Base-by-base conservation (phyloP, 805 yeast species). In the Wickerhamiella slavikovae region DNA sequence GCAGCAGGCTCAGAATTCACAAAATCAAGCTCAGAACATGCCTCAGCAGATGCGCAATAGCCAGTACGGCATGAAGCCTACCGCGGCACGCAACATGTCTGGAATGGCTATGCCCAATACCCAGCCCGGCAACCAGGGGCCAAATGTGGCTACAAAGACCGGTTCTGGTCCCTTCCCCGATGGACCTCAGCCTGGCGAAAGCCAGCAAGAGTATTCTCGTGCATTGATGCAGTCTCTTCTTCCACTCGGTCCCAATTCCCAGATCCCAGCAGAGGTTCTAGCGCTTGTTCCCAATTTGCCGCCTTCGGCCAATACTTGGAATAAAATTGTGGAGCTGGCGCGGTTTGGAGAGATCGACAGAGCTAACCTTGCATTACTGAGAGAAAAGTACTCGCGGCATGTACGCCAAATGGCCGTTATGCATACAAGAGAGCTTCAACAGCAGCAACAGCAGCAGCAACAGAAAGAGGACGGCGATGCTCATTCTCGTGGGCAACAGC, bases 291-390 rank as follows among this genome's bases (percentile, higher is more conserved):
- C 92, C 7, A 72, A 66, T 27, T 56, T 79, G 20, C 94, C 94
- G 0, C 71, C 72, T 10, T 73, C 70, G 29, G 71, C 71, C 17
- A 71, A 65, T 39, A 77, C 91, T 5, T 82, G 93, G 93, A 66
- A 68, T 15, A 77, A 71, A 45, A 68, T 79, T 17, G 67, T 71
- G 48, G 73, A 71, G 24, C 62, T 71, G 39, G 51, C 33, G 17
- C 35, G 17, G 39, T 28, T 29, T 40, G 47, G 27, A 47, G 42
- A 19, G 34, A 35, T 22, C 35, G 22, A 42, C 40, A 27, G 41
- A 33, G 42, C 39, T 7, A 51, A 53, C 9, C 30, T 50, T 29
- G 34, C 41, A 17, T 29, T 42, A 24, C 31, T 49, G 29, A 39
- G 40, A 25, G 38, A 41, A 19, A 37, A 36, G 23, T 40, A 41